phyloP scores from a whole-genome alignment of 257 asterid species.

The Solanum habrochaites region DNA sequence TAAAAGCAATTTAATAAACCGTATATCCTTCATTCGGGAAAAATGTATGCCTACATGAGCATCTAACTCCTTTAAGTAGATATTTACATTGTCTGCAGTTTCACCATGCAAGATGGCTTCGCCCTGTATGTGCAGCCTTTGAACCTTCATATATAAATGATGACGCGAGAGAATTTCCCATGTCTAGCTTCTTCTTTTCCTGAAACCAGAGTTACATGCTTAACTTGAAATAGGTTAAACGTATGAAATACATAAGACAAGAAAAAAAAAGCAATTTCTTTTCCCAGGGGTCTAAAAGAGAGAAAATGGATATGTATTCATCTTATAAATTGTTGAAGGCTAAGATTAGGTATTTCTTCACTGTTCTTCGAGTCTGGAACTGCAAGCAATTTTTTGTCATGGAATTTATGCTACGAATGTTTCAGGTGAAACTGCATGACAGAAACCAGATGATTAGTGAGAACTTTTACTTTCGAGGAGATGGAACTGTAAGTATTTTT shows the following conservation, averaged over 20 bases:
- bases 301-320: background rate
- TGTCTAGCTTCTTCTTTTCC: background rate
- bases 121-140: background rate
- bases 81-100: constrained; percentile 81
- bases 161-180: background rate
- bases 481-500: constrained; percentile 66
- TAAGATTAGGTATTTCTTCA: background rate
- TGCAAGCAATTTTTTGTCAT: constrained; percentile 1
- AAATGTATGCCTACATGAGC: background rate
- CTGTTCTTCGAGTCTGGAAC: background rate
- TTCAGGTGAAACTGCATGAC: constrained; percentile 65
- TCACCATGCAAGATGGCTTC: constrained; percentile 68
- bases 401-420: constrained; percentile 1
- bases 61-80: constrained; percentile 33
- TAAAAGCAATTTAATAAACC: background rate
- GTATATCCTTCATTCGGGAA: background rate
- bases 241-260: background rate
- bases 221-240: background rate
- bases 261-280: background rate
- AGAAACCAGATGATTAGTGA: constrained; percentile 60
- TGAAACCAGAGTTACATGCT: background rate
- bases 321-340: background rate
- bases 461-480: constrained; percentile 59
- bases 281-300: background rate
- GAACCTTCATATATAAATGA: background rate